Evolutionary conservation across 140 eudicot genomes (phyloP), one percentile per base, ranked within the genome.

Genomic region (Bidens hawaiensis): DNA sequence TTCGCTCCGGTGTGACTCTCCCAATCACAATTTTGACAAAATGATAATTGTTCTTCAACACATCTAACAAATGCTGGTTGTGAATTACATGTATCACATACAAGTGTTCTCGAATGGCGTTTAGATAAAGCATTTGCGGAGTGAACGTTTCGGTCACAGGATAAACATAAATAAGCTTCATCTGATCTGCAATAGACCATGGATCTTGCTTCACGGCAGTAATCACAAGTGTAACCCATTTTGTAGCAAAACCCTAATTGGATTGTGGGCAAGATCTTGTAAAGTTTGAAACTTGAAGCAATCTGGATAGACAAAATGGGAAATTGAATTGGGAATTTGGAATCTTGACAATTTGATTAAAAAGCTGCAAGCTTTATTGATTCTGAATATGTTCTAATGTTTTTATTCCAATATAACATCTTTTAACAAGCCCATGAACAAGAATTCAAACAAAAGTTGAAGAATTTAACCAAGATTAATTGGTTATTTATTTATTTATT

Each of bases 171-270:
- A 62, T 78, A 73, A 26, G 97, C 97, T 48, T 85, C 81, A 83
- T 89, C 97, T 48, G 97, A 86, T 31, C 97, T 82, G 65, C 97
- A 89, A 63, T 78, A 83, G 6, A 89, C 87, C 79, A 89, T 71
- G 1, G 97, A 82, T 71, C 87, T 76, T 62, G 85, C 87, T 48
- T 89, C 94, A 63, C 85, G 85, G 64, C 97, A 89, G 49, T 70
- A 89, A 65, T 86, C 97, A 69, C 97, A 89, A 34, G 43, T 49
- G 56, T 79, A 76, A 27, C 94, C 97, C 97, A 85, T 85, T 60
- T 59, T 27, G 31, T 40, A n/a, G n/a, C n/a, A n/a, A n/a, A 30
- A 30, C 52, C 25, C 30, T 41, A 31, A 21, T 24, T 18, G 34
- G 10, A 36, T 8, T 36, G 14, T 36, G 10, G 43, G 11, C 55